Percentiles rank a stretch among this genome's conserved stretches.
phyloP scores from a whole-genome alignment of 768 basidiomycete species.

The Mrakia frigida region DNA sequence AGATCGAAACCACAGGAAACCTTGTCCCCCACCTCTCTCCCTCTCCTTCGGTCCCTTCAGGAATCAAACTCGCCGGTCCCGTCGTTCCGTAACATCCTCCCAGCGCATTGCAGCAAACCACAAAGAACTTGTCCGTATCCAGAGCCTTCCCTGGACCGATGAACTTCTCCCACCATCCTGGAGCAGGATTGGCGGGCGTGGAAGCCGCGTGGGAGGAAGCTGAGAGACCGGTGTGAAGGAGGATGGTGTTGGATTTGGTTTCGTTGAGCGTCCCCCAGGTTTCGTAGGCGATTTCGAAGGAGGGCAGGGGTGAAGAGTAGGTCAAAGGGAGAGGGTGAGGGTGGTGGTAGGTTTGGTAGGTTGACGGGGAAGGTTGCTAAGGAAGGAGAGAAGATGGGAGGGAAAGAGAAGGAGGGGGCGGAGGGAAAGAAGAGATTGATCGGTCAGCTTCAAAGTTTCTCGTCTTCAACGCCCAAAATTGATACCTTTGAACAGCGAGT shows the following conservation, averaged over 20 bases:
- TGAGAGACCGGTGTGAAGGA: conserved; percentile 91
- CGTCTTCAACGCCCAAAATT: background rate
- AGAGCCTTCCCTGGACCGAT: conserved; percentile 91
- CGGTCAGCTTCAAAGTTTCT: background rate
- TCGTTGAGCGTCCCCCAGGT: conserved; percentile 90
- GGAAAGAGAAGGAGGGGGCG: conserved; percentile 19
- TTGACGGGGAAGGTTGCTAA: conserved; percentile 26
- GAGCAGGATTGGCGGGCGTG: conserved; percentile 64
- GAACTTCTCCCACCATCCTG: conserved; percentile 99
- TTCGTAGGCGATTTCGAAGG: conserved; percentile 90
- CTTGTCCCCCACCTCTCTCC: conserved; percentile 72
- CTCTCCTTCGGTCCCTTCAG: conserved; percentile 45
- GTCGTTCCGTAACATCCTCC: conserved; percentile 98
- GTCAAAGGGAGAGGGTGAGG: conserved; percentile 57
- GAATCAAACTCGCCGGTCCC: conserved; percentile 77
- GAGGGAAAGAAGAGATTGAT: conserved; percentile 26
- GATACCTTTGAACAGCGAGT: no score
- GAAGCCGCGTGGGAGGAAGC: conserved; percentile 93
- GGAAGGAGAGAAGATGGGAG: background rate
- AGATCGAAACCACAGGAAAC: conserved; percentile 87
- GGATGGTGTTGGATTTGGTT: conserved; percentile 74
- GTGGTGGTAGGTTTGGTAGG: conserved; percentile 66
- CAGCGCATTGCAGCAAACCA: conserved; percentile 93
- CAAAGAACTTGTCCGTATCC: conserved; percentile 85
- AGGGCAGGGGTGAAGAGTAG: conserved; percentile 51